Evolutionary conservation across 2,329 filamentous ascomycete genomes (phyloP), one percentile per base, ranked within the genome.

Genomic region (Dactylellina cionopaga): DNA sequence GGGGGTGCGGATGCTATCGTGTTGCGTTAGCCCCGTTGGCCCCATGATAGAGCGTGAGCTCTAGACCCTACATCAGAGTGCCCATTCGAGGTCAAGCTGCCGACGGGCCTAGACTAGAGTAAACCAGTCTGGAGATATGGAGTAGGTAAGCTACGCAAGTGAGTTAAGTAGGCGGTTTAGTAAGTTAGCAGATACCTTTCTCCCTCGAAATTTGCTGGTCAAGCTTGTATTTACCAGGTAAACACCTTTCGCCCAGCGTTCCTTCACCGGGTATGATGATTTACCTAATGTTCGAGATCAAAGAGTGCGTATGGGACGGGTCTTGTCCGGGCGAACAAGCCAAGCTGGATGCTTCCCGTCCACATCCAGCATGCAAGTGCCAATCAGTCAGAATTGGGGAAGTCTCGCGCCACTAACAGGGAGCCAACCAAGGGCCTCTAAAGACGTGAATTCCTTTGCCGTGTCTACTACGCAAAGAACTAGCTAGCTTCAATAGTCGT

Each of bases 1-100:
- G 43, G 63, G 55, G 56, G 65, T 63, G 65, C 65, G 65, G 65
- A 54, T 27, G 65, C 56, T 56, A 56, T 55, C 49, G 65, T 71
- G 65, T 71, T 71, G 65, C 65, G 65, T 63, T 71, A 71, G 64
- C 55, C 47, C 64, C 55, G 55, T 60, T 69, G 64, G 41, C 54
- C 64, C 64, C 64, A 69, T 69, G 64, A 60, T 55, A 54, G 46
- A 47, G 39, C 58, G 56, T 39, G 65, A 71, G 65, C 65, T 63
- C 65, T 71, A 71, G 65, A 71, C 65, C 60, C 52, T 51, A 52
- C 58, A 47, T 52, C 39, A 39, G 55, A 56, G 41, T 58, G 56
- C 56, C 56, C 33, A 56, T 71, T 63, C 55, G 31, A 71, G 65
- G 41, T 58, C 65, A 56, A 49, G 56, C 49, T 63, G 44, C 65